Percentiles rank a stretch among this genome's conserved stretches.
phyloP scores from a whole-genome alignment of 192 early-diverging fungal species.

The Podila epicladia region DNA sequence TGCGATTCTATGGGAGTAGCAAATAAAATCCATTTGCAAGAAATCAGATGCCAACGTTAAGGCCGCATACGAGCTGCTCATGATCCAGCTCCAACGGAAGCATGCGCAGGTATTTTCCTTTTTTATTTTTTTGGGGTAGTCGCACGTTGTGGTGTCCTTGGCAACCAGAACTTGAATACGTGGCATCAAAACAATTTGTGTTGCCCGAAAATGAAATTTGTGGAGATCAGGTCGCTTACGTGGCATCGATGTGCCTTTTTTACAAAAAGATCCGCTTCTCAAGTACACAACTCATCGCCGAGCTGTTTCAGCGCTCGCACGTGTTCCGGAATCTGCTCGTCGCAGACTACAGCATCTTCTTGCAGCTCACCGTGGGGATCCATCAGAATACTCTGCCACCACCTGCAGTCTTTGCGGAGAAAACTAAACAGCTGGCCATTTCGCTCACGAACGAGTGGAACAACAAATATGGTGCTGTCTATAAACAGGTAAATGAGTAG shows the following conservation, averaged over 20 bases:
- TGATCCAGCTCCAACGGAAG: constrained; percentile 57
- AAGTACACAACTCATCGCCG: constrained; percentile 63
- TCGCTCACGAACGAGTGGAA: constrained; percentile 67
- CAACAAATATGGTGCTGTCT: constrained; percentile 60
- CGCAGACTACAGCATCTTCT: constrained; percentile 59
- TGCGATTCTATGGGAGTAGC: constrained; percentile 16
- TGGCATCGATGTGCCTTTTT: no score
- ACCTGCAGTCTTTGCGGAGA: constrained; percentile 58
- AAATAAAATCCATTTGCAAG: constrained; percentile 59
- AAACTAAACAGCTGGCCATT: constrained; percentile 57
- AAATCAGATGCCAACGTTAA: constrained; percentile 52
- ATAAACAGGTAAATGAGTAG: constrained; percentile 45
- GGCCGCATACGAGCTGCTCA: constrained; percentile 48
- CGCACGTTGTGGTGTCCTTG: no score
- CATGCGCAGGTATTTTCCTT: constrained; percentile 59
- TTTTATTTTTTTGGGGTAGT: no score
- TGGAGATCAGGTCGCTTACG: no score
- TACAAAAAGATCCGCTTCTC: constrained; percentile 65
- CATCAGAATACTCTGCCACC: constrained; percentile 63
- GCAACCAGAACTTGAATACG: no score
- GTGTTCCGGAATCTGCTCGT: constrained; percentile 64
- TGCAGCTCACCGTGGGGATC: constrained; percentile 66
- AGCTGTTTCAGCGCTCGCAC: constrained; percentile 73
- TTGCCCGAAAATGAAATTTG: no score
- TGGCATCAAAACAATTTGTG: no score